Percentiles rank a stretch among this genome's conserved stretches.
phyloP scores from a whole-genome alignment of 345 rosid genomes.

The Eutrema heterophyllum region DNA sequence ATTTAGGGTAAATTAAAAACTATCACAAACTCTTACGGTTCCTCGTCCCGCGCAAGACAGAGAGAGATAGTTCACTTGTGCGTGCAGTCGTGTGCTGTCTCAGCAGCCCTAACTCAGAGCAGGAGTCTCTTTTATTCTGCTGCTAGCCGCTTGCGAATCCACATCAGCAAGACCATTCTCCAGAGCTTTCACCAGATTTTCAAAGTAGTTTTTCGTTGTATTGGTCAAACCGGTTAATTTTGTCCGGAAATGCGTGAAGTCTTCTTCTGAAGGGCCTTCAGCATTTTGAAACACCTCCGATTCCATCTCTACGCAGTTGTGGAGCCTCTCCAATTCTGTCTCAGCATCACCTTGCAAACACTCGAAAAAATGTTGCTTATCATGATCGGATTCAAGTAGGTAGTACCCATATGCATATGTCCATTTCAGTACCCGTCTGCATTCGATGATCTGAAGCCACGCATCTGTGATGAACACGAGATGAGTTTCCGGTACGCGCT shows the following conservation, averaged over 20 bases:
- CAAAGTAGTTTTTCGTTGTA: neutral
- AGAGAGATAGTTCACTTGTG: slow-evolving; percentile 5
- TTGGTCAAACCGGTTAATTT: neutral
- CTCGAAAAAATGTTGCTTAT: neutral
- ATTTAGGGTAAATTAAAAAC: neutral
- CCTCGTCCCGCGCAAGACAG: neutral
- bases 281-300: neutral
- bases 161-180: slow-evolving; percentile 1
- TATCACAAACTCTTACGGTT: neutral
- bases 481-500: neutral
- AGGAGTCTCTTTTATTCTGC: neutral
- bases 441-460: slow-evolving; percentile 10
- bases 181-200: slow-evolving; percentile 1
- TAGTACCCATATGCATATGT: slow-evolving; percentile 14
- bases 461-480: neutral
- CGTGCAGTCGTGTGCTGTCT: neutral
- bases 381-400: neutral
- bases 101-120: neutral
- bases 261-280: neutral
- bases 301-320: slow-evolving; percentile 3
- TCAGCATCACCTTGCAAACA: slow-evolving; percentile 13
- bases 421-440: slow-evolving; percentile 6
- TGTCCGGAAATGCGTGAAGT: neutral
- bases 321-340: slow-evolving; percentile 11
- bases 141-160: neutral